Evolutionary conservation across 2,329 filamentous ascomycete genomes (phyloP).

Genomic region (Colletotrichum lentis): DNA sequence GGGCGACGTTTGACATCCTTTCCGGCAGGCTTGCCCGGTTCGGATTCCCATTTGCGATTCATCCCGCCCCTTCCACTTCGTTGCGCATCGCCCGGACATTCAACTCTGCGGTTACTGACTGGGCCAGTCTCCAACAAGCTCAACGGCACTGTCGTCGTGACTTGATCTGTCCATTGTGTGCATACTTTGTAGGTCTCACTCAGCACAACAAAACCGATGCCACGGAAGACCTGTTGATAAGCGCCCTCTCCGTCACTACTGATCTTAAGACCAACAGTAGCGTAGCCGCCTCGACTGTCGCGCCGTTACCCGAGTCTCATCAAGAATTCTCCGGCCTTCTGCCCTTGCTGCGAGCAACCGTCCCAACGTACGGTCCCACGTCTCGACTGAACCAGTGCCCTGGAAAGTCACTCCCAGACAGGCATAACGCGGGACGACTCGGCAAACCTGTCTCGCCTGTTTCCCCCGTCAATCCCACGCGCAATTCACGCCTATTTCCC

Average conservation of each 20-base stretch:
- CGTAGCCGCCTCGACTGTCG: neutral
- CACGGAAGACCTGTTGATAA: slow-evolving; percentile 8
- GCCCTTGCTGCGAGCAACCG: slow-evolving; percentile 26
- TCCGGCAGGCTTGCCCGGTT: slow-evolving; percentile 3
- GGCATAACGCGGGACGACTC: slow-evolving; percentile 31
- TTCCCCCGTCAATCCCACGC: slow-evolving; percentile 11
- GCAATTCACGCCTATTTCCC: slow-evolving; percentile 26
- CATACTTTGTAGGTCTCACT: slow-evolving; percentile 20
- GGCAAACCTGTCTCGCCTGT: slow-evolving; percentile 34
- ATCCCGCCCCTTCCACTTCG: slow-evolving; percentile 1
- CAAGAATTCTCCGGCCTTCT: neutral
- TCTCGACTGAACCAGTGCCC: slow-evolving; percentile 7
- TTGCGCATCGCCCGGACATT: slow-evolving; percentile 18
- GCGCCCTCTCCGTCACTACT: neutral
- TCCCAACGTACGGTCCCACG: slow-evolving; percentile 2
- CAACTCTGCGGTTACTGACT: slow-evolving; percentile 18
- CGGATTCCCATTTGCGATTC: slow-evolving; percentile 3
- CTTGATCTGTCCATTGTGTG: slow-evolving; percentile 13
- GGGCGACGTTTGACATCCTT: slow-evolving; percentile 3
- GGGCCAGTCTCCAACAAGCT: slow-evolving; percentile 16
- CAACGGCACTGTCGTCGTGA: slow-evolving; percentile 14
- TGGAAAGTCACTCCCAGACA: slow-evolving; percentile 27
- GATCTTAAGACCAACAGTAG: slow-evolving; percentile 4
- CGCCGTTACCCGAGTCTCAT: neutral
- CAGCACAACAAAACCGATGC: slow-evolving; percentile 6